Percentiles rank a stretch among this genome's conserved stretches.
These are phyloP conservation scores for Sporothrix variecibatus DNA, from an alignment of 2,329 filamentous ascomycete species.

Conservation along the genomic window DNA sequence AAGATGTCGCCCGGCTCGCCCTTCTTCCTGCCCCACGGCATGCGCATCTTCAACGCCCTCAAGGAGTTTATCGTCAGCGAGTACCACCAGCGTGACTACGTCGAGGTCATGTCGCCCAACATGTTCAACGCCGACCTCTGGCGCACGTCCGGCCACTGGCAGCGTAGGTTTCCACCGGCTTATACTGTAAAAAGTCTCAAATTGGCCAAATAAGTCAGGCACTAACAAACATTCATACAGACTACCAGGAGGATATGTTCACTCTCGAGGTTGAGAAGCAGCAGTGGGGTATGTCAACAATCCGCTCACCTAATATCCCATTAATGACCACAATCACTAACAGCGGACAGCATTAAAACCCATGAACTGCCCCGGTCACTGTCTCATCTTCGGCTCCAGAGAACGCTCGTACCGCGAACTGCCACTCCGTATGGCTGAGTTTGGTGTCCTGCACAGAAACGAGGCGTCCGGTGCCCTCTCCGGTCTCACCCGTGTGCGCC, in stretches of 20 bases:
- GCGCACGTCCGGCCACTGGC: slow-evolving; percentile 95
- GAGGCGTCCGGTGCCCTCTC: slow-evolving; percentile 80
- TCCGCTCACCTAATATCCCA: not conserved
- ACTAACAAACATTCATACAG: slow-evolving; percentile 27
- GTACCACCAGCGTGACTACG: slow-evolving; percentile 91
- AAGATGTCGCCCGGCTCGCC: slow-evolving; percentile 89
- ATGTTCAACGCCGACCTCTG: slow-evolving; percentile 93
- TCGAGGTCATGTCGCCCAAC: slow-evolving; percentile 93
- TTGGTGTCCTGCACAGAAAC: slow-evolving; percentile 83
- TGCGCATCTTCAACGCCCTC: slow-evolving; percentile 35
- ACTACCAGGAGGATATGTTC: slow-evolving; percentile 93
- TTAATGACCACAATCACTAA: not conserved
- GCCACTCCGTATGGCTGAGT: slow-evolving; percentile 83
- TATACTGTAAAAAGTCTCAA: not conserved
- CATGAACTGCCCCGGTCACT: slow-evolving; percentile 92
- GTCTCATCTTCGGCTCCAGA: slow-evolving; percentile 75
- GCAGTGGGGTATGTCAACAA: slow-evolving; percentile 30
- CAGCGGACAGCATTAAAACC: slow-evolving; percentile 52
- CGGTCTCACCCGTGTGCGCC: slow-evolving; percentile 78
- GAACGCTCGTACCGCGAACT: slow-evolving; percentile 76
- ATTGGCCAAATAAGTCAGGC: too few species aligned
- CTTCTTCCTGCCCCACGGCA: slow-evolving; percentile 88
- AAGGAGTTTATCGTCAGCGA: slow-evolving; percentile 79
- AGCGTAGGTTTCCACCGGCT: slow-evolving; percentile 42
- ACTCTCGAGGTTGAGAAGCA: slow-evolving; percentile 78